These are phyloP conservation scores for Sanghuangporus weigelae DNA, from an alignment of 1,284 basidiomycete genomes.

Conservation along the genomic window DNA sequence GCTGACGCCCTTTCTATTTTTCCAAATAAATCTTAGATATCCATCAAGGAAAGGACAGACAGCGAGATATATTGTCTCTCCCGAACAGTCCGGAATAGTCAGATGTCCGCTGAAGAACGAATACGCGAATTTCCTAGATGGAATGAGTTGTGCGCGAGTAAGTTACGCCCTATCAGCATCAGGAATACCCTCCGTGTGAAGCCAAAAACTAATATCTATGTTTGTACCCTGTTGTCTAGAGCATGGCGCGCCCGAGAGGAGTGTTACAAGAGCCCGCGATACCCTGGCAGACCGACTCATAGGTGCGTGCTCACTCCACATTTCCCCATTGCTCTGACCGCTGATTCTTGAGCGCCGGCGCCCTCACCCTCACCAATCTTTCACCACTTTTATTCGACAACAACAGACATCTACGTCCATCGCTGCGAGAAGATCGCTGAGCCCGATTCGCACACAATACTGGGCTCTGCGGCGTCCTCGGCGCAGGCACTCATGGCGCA, in stretches of 20 bases:
- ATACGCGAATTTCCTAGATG: slow-evolving; percentile 55
- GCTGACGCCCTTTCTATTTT: background rate
- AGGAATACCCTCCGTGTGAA: slow-evolving; percentile 12
- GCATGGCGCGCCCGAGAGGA: slow-evolving; percentile 49
- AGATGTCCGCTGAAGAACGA: slow-evolving; percentile 40
- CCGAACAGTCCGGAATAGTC: slow-evolving; percentile 41
- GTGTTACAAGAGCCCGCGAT: slow-evolving; percentile 34
- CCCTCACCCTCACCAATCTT: background rate
- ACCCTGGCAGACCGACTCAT: slow-evolving; percentile 61
- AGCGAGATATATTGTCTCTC: slow-evolving; percentile 84
- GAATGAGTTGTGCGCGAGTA: slow-evolving; percentile 57
- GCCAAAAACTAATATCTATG: slow-evolving; percentile 1
- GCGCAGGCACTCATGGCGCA: background rate
- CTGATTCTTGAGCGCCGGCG: background rate
- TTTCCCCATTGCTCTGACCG: background rate
- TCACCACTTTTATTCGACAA: background rate
- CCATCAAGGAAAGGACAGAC: slow-evolving; percentile 68
- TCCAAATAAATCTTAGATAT: slow-evolving; percentile 1
- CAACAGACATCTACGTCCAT: slow-evolving; percentile 7
- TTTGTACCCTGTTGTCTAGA: slow-evolving; percentile 35
- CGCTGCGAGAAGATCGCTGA: background rate
- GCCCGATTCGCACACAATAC: background rate
- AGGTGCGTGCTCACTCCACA: slow-evolving; percentile 34
- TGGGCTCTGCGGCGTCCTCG: background rate
- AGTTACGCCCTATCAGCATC: slow-evolving; percentile 26